phyloP scores from a whole-genome alignment of 441 rosid genomes.

The Jatropha podagrica region DNA sequence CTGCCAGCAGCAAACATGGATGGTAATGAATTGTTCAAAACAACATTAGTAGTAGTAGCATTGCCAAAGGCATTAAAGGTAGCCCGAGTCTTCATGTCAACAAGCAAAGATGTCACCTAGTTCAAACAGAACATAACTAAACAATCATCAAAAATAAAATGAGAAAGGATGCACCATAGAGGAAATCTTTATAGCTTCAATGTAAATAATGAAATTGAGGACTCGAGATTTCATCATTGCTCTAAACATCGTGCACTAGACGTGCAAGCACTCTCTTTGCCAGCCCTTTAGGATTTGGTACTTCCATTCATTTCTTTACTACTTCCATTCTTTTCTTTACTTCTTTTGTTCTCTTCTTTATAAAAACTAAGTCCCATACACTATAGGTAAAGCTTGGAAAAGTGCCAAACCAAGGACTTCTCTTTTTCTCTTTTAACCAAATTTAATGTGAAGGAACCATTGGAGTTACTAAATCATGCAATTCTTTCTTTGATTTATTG shows the following conservation, averaged over 20 bases:
- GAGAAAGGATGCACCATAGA: neutral
- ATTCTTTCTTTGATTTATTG: neutral
- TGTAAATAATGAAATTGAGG: neutral
- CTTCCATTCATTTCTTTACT: neutral
- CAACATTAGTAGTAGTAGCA: conserved; percentile 43
- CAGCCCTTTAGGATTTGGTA: neutral
- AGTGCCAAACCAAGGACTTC: neutral
- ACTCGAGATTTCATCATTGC: neutral
- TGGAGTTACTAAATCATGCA: neutral
- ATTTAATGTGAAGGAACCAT: neutral
- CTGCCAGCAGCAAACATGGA: conserved; percentile 92
- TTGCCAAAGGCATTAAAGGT: conserved; percentile 54
- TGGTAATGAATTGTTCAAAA: conserved; percentile 55
- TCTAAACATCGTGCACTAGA: neutral
- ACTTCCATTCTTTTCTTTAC: too few species aligned
- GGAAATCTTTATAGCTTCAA: neutral
- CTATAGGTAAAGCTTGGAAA: neutral
- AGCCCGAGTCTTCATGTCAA: conserved; percentile 63
- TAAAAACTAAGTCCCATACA: neutral
- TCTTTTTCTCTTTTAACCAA: neutral
- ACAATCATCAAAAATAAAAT: neutral
- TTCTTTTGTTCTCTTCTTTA: neutral
- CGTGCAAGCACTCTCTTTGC: neutral
- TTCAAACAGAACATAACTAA: conserved; percentile 2
- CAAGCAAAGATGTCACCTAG: conserved; percentile 69